These are phyloP conservation scores for Pythium monospermum DNA, from an alignment of 352 stramenopile species.

Conservation along the genomic window DNA sequence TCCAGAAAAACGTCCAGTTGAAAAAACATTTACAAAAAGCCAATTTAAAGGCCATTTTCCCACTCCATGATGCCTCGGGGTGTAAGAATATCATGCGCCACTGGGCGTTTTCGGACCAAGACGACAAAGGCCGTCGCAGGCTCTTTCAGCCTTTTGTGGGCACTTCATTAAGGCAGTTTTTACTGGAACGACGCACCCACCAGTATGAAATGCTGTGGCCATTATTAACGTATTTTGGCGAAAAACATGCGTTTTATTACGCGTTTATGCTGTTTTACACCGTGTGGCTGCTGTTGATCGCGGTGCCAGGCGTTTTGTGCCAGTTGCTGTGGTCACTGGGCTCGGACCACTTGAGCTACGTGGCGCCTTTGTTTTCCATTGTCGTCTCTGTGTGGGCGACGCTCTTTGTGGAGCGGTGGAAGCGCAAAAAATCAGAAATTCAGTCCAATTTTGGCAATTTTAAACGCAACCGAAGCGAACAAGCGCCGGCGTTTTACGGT, in stretches of 20 bases:
- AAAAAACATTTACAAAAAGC: conserved; percentile 46
- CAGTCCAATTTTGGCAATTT: conserved; percentile 77
- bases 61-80: conserved; percentile 53
- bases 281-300: conserved; percentile 59
- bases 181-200: conserved; percentile 51
- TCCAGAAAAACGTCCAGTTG: conserved; percentile 67
- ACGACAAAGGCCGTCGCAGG: too few species aligned
- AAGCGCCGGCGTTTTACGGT: conserved; percentile 50
- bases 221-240: conserved; percentile 74
- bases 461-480: conserved; percentile 49
- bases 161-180: conserved; percentile 48
- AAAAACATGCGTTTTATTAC: conserved; percentile 81
- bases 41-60: conserved; percentile 61
- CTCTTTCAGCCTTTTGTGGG: conserved; percentile 57
- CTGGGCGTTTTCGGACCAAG: conserved; percentile 44
- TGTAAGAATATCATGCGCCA: conserved; percentile 59
- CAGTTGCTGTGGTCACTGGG: conserved; percentile 40
- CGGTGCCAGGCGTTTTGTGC: conserved; percentile 38
- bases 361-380: conserved; percentile 53
- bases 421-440: conserved; percentile 82
- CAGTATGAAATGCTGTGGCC: conserved; percentile 81
- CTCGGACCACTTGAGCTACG: conserved; percentile 24
- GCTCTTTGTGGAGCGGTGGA: conserved; percentile 86
- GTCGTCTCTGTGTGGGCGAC: conserved; percentile 85
- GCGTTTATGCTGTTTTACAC: conserved; percentile 75